Evolutionary conservation across 1,139 yeast species (phyloP), one percentile per base, ranked within the genome.

Genomic region (Sugiyamaella novakii): DNA sequence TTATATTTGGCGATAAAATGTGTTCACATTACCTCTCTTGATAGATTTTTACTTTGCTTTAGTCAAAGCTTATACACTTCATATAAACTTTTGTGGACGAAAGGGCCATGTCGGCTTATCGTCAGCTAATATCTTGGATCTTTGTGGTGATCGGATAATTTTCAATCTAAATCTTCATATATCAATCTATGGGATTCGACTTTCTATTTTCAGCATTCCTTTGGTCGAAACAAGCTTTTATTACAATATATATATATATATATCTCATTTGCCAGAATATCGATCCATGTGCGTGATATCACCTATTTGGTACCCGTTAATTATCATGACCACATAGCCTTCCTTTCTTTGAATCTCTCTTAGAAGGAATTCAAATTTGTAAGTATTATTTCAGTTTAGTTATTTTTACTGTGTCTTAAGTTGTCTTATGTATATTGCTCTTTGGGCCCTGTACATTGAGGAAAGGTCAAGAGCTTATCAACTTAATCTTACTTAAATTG

Each of bases 401-500:
- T n/a, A n/a, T n/a, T n/a, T n/a, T n/a, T n/a, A n/a, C n/a, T n/a
- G n/a, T n/a, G n/a, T n/a, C n/a, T n/a, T n/a, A n/a, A n/a, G n/a
- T n/a, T n/a, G n/a, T n/a, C n/a, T 27, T 6, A 19, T 27, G 11
- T 39, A 31, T 19, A 34, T 34, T 21, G 43, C 43, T 39, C 43
- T 39, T 34, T 17, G 27, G 36, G 11, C 10, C 27, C 27, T 34
- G 27, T 34, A 39, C 18, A 30, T 30, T 12, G 17, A 11, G 21
- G 42, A 18, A n/a, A 10, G 18, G 19, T 17, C 35, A 34, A 34
- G 18, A 34, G 35, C 18, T 17, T 36, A 24, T n/a, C 19, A 36
- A 30, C 27, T 39, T 39, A 39, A 39, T 29, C 43, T 39, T 39
- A 31, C 43, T 34, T 39, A 39, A 21, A 28, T 14, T 34, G 21